These are phyloP conservation scores for Protomyces inundatus DNA, from an alignment of 1,139 yeast species.

Conservation along the genomic window DNA sequence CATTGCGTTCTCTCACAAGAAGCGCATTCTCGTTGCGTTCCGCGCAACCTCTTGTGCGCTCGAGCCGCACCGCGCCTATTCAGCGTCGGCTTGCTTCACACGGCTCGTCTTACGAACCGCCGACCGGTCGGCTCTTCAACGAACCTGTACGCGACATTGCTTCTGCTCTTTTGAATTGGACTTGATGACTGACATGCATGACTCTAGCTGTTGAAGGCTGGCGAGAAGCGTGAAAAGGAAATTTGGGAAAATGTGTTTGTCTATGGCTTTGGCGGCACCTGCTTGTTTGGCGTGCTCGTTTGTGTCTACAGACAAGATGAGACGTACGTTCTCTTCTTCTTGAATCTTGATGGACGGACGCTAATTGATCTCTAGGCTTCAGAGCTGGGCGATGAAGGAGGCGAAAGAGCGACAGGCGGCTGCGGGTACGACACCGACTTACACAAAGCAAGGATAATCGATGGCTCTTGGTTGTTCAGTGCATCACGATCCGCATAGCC, in stretches of 20 bases:
- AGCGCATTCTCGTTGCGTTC: neutral
- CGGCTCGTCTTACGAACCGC: conserved; percentile 21
- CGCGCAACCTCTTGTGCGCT: neutral
- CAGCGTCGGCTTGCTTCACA: conserved; percentile 19
- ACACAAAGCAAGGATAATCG: conserved; percentile 7
- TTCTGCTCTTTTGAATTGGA: neutral
- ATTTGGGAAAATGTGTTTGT: conserved; percentile 22
- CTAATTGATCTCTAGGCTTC: neutral
- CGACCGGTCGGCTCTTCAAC: conserved; percentile 24
- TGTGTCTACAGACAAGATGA: conserved; percentile 16
- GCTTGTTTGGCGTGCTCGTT: neutral
- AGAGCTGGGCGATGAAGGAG: conserved; percentile 25
- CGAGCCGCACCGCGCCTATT: neutral
- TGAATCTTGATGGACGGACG: neutral
- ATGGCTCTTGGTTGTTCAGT: neutral
- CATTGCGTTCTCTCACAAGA: neutral
- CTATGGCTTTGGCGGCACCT: conserved; percentile 21
- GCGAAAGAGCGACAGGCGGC: conserved; percentile 20
- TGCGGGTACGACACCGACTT: conserved; percentile 19
- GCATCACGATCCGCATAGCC: neutral
- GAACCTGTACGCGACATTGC: conserved; percentile 6
- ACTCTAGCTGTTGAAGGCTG: conserved; percentile 1
- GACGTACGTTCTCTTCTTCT: conserved; percentile 5
- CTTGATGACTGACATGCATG: neutral
- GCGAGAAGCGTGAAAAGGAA: conserved; percentile 19